These are phyloP conservation scores for Eutypa lata DNA, from an alignment of 2,329 filamentous ascomycete genomes.

Conservation along the genomic window DNA sequence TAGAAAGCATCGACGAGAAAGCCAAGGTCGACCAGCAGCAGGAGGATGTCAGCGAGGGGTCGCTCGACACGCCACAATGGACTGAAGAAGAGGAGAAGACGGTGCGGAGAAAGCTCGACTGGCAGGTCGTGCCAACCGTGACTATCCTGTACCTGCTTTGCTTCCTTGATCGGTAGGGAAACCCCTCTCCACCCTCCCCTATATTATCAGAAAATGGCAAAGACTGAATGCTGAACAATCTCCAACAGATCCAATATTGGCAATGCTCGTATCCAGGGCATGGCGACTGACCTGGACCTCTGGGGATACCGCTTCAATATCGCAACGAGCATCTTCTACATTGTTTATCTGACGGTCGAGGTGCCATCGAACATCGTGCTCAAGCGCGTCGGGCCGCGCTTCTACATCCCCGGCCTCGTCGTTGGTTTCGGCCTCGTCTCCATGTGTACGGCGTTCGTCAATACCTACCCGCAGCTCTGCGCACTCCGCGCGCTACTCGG, in stretches of 20 bases:
- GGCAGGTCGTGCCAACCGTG: slow-evolving; percentile 48
- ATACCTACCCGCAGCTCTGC: slow-evolving; percentile 43
- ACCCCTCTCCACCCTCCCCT: neutral
- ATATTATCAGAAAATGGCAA: neutral
- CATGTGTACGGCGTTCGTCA: slow-evolving; percentile 51
- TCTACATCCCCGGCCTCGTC: slow-evolving; percentile 52
- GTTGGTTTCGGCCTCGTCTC: slow-evolving; percentile 54
- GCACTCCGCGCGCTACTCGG: slow-evolving; percentile 48
- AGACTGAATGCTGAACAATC: slow-evolving; percentile 14
- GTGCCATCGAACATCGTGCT: slow-evolving; percentile 54
- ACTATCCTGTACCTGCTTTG: slow-evolving; percentile 53
- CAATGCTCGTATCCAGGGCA: slow-evolving; percentile 54
- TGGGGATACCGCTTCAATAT: slow-evolving; percentile 52
- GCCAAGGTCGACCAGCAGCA: slow-evolving; percentile 17
- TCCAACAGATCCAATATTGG: slow-evolving; percentile 41
- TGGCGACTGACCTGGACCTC: slow-evolving; percentile 46
- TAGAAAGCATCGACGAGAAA: slow-evolving; percentile 20
- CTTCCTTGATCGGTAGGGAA: slow-evolving; percentile 38
- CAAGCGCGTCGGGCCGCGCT: slow-evolving; percentile 50
- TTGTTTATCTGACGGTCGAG: slow-evolving; percentile 53
- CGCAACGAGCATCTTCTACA: slow-evolving; percentile 57
- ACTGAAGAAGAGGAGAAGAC: slow-evolving; percentile 46
- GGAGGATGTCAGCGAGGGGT: slow-evolving; percentile 25
- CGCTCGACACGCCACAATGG: slow-evolving; percentile 37
- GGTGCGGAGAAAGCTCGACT: slow-evolving; percentile 50